A percentile compares a stretch with the other conserved stretches of the same genome.
Conservation (phyloP, 176 grass and related monocot genomes). For the Musa schizocarpa region DNA sequence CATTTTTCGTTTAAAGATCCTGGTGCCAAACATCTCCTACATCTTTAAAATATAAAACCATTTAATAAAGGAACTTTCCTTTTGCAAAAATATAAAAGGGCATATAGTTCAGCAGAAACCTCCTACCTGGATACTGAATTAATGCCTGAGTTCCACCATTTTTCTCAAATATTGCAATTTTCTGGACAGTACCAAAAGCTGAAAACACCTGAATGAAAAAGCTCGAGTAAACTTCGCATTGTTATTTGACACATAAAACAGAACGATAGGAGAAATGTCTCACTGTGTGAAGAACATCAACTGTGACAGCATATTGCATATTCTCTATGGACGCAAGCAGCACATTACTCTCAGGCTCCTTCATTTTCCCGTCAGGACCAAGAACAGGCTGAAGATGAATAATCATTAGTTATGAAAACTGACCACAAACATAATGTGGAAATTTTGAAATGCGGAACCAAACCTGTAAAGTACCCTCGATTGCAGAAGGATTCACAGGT, state of each 20-base stretch:
- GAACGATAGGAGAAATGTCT: constrained; percentile 12
- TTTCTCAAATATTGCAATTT: constrained; percentile 97
- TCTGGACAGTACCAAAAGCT: constrained; percentile 72
- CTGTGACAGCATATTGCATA: constrained; percentile 73
- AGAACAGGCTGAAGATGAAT: constrained; percentile 39
- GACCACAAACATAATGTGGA: constrained; percentile 7
- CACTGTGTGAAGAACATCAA: constrained; percentile 94
- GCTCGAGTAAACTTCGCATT: not conserved
- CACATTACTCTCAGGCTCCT: constrained; percentile 84
- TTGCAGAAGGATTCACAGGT: constrained; percentile 76
- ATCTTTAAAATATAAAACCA: no score
- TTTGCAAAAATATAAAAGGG: not conserved
- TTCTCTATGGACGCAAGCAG: constrained; percentile 91
- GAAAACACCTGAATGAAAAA: constrained; percentile 58
- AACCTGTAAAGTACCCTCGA: constrained; percentile 70
- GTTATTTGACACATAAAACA: not conserved
- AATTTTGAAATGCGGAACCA: constrained; percentile 12
- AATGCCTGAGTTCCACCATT: constrained; percentile 80
- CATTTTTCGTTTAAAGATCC: no score
- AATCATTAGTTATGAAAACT: constrained; percentile 16
- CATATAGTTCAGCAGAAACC: not conserved
- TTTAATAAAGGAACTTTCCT: not conserved
- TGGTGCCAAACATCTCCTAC: no score
- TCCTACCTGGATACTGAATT: constrained; percentile 78
- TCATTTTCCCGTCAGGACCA: constrained; percentile 64